Percentiles rank a stretch among this genome's conserved stretches.
These are phyloP conservation scores for Penicillium frequentans DNA, from an alignment of 2,329 filamentous ascomycete species.

Conservation along the genomic window DNA sequence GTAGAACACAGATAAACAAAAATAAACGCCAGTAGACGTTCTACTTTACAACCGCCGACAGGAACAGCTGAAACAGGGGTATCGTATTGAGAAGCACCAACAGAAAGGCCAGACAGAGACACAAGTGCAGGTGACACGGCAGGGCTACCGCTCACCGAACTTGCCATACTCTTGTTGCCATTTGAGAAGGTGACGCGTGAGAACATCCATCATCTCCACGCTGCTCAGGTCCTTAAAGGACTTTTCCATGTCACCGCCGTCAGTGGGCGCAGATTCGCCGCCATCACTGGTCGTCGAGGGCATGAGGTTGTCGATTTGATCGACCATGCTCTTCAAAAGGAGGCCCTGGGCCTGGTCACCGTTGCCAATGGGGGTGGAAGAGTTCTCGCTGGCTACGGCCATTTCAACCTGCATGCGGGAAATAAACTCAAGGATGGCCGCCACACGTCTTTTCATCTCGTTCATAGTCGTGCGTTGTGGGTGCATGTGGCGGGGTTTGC, in stretches of 20 bases:
- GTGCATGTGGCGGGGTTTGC: slow-evolving; percentile 59
- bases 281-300: slow-evolving; percentile 26
- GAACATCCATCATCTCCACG: slow-evolving; percentile 85
- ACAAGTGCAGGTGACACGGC: slow-evolving; percentile 12
- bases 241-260: slow-evolving; percentile 35
- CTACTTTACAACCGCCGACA: slow-evolving; percentile 21
- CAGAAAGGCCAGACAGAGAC: slow-evolving; percentile 8
- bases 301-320: slow-evolving; percentile 33
- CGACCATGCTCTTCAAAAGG: slow-evolving; percentile 35
- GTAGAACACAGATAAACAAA: slow-evolving; percentile 3
- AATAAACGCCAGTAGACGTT: slow-evolving; percentile 9
- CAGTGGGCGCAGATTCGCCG: slow-evolving; percentile 28
- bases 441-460: slow-evolving; percentile 82
- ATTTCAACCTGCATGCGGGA: slow-evolving; percentile 85
- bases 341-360: slow-evolving; percentile 35
- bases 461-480: slow-evolving; percentile 70
- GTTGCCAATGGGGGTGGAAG: slow-evolving; percentile 38
- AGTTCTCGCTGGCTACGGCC: slow-evolving; percentile 58
- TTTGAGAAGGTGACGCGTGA: slow-evolving; percentile 76
- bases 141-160: slow-evolving; percentile 48
- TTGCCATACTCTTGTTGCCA: slow-evolving; percentile 76
- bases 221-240: slow-evolving; percentile 76
- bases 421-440: slow-evolving; percentile 86
- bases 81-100: slow-evolving; percentile 23
- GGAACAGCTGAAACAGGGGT: slow-evolving; percentile 19